Percentiles rank a stretch among this genome's conserved stretches.
Evolutionary conservation across 2,329 filamentous ascomycete genomes (phyloP).

Genomic region (Botrytis deweyae): DNA sequence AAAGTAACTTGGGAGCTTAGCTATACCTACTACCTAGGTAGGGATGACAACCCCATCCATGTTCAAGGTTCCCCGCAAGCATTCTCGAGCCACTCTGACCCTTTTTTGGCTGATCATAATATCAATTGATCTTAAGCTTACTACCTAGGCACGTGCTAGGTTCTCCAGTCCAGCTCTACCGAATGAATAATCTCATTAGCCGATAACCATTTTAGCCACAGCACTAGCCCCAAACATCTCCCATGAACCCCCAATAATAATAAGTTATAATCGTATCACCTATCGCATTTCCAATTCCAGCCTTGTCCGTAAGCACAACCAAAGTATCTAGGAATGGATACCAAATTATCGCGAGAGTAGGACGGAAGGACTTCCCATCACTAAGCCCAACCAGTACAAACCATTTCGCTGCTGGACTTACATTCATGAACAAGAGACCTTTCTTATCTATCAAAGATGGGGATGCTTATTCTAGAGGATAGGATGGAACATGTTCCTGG

Average conservation of each 20-base stretch:
- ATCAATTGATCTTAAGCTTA: neutral
- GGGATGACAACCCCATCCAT: neutral
- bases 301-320: neutral
- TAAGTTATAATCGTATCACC: neutral
- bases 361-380: neutral
- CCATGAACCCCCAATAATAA: neutral
- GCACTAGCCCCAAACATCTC: neutral
- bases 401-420: neutral
- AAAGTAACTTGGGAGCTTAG: neutral
- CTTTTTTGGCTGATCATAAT: neutral
- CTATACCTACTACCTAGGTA: neutral
- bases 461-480: conserved; percentile 67
- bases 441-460: conserved; percentile 26
- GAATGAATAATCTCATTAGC: neutral
- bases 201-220: conserved; percentile 5
- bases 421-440: neutral
- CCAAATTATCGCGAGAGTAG: neutral
- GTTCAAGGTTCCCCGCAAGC: neutral
- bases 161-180: too few relatives aligned
- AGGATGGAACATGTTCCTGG: conserved; percentile 69
- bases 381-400: neutral
- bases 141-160: too few relatives aligned
- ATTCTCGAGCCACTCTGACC: neutral
- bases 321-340: neutral
- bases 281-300: neutral